A percentile compares a stretch with the other conserved stretches of the same genome.
phyloP scores from a whole-genome alignment of 441 rosid genomes.

The Corymbia calophylla region DNA sequence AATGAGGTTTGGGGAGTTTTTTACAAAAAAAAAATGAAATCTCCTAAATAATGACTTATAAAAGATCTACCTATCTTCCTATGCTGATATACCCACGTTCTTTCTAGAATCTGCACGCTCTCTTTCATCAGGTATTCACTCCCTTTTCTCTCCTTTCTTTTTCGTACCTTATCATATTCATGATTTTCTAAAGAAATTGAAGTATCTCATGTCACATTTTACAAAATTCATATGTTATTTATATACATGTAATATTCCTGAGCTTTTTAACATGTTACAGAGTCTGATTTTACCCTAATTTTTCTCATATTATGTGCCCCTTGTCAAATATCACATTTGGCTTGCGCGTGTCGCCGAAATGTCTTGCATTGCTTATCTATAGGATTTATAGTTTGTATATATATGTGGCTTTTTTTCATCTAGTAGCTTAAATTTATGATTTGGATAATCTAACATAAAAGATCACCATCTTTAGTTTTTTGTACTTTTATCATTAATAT shows the following conservation, averaged over 20 bases:
- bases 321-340: accelerated
- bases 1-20: background rate
- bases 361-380: background rate
- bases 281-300: accelerated
- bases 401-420: too few relatives aligned
- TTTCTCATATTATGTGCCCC: accelerated
- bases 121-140: background rate
- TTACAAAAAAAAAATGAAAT: background rate
- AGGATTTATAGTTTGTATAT: too few relatives aligned
- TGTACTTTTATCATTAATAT: background rate
- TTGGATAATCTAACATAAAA: too few relatives aligned
- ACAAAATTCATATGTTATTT: background rate
- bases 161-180: background rate
- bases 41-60: background rate
- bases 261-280: background rate
- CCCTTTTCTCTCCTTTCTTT: background rate
- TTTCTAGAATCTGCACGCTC: background rate
- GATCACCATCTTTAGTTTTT: too few relatives aligned
- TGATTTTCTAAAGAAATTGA: background rate
- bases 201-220: background rate
- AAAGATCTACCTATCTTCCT: background rate
- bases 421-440: too few relatives aligned
- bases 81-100: background rate
- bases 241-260: background rate
- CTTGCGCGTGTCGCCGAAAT: too few relatives aligned